A percentile compares a stretch with the other conserved stretches of the same genome.
phyloP scores from a whole-genome alignment of 2,329 filamentous ascomycete species.

The Triangularia setosa region DNA sequence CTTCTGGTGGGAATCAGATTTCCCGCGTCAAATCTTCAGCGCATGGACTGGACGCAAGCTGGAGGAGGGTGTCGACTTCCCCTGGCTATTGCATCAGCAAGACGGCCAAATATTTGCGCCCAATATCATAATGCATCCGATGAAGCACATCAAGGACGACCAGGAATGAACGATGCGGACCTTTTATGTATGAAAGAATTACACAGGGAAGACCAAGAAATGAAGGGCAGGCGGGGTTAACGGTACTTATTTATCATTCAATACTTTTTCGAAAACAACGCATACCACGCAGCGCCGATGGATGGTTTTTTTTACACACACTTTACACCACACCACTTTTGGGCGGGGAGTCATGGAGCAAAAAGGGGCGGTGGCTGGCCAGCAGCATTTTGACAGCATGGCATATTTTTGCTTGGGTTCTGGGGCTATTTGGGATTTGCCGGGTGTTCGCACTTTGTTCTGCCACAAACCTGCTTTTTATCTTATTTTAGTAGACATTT shows the following conservation, averaged over 20 bases:
- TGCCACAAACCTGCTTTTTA: not conserved
- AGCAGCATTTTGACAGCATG: not conserved
- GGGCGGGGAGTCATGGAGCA: not conserved
- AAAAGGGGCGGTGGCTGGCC: not conserved
- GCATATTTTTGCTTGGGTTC: not conserved
- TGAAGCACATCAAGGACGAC: conserved; percentile 28
- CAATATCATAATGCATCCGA: conserved; percentile 36
- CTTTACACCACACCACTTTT: not conserved
- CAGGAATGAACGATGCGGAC: not conserved
- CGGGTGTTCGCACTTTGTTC: not conserved
- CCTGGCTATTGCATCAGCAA: conserved; percentile 29
- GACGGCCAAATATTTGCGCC: conserved; percentile 34
- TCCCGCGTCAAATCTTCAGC: conserved; percentile 31
- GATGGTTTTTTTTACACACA: not conserved
- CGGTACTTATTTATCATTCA: not conserved
- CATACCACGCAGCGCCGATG: not conserved
- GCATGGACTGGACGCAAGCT: conserved; percentile 31
- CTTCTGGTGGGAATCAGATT: conserved; percentile 35
- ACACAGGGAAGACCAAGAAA: not conserved
- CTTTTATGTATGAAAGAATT: not conserved
- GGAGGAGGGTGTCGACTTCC: conserved; percentile 18
- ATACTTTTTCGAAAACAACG: not conserved
- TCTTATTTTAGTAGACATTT: not conserved
- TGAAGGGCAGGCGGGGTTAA: not conserved
- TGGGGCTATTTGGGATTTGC: not conserved